Conservation (phyloP, 2,329 filamentous ascomycete genomes). For the Basipetospora chlamydospora region DNA sequence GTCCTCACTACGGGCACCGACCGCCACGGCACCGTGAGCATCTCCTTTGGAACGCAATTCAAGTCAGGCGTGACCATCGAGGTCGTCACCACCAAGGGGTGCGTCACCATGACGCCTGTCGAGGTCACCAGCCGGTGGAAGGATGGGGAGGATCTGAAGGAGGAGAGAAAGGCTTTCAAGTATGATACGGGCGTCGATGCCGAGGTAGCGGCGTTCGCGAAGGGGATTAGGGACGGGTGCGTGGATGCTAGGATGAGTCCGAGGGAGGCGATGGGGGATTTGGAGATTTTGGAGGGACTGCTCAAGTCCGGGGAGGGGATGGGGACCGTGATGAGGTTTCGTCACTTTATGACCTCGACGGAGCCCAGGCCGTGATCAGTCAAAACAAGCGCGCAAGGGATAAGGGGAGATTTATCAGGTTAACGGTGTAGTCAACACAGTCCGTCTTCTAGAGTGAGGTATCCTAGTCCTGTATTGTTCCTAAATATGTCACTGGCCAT, state of each 20-base stretch:
- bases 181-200: constrained; percentile 39
- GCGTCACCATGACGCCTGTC: constrained; percentile 32
- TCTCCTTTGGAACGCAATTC: constrained; percentile 42
- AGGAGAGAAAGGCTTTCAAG: constrained; percentile 26
- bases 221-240: constrained; percentile 31
- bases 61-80: constrained; percentile 35
- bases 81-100: constrained; percentile 42
- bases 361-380: too few relatives aligned
- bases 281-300: constrained; percentile 37
- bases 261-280: constrained; percentile 44
- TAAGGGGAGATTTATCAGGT: too few relatives aligned
- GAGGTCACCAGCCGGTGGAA: constrained; percentile 24
- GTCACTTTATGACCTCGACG: too few relatives aligned
- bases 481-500: too few relatives aligned
- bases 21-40: constrained; percentile 38
- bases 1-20: constrained; percentile 39
- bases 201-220: constrained; percentile 48
- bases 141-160: constrained; percentile 19
- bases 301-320: constrained; percentile 7
- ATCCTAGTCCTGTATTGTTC: too few relatives aligned
- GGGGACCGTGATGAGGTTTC: neutral
- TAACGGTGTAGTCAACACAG: too few relatives aligned
- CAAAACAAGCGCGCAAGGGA: too few relatives aligned
- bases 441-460: too few relatives aligned
- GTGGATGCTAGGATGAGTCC: constrained; percentile 36